A percentile compares a stretch with the other conserved stretches of the same genome.
phyloP scores from a whole-genome alignment of 306 rosid species.

The Cucurbita pepo region DNA sequence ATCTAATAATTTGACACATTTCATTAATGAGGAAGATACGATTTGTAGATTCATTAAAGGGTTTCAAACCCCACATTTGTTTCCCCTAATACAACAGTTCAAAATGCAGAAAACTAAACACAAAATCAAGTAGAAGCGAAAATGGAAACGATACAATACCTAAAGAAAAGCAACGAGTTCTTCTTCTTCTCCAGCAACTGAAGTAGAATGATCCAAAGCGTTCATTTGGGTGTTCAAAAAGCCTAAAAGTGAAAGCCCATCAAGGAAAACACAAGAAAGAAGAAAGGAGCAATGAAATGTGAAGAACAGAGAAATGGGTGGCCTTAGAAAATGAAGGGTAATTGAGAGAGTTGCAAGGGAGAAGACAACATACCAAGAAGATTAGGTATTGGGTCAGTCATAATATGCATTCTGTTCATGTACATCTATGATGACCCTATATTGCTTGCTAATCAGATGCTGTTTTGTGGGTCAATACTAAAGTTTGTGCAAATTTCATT shows the following conservation, averaged over 20 bases:
- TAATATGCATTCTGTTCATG: neutral
- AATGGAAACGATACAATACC: neutral
- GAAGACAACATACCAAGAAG: neutral
- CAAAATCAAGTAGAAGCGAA: neutral
- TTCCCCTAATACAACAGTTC: neutral
- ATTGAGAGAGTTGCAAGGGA: neutral
- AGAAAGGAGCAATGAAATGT: neutral
- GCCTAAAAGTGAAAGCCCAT: neutral
- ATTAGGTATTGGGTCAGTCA: neutral
- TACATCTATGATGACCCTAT: neutral
- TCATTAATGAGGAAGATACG: slow-evolving; percentile 1
- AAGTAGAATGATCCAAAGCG: neutral
- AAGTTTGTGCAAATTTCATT: neutral
- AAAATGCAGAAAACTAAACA: neutral
- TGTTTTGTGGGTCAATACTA: neutral
- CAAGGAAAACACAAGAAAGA: neutral
- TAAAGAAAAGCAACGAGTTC: neutral
- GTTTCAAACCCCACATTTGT: neutral
- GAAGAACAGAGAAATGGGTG: neutral
- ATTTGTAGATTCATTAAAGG: neutral
- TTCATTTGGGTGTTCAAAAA: neutral
- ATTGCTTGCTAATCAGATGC: neutral
- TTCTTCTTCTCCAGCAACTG: neutral
- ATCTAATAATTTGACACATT: slow-evolving; percentile 3
- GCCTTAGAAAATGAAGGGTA: neutral